phyloP scores from a whole-genome alignment of 768 basidiomycete genomes.

The Lactifluus subvellereus region DNA sequence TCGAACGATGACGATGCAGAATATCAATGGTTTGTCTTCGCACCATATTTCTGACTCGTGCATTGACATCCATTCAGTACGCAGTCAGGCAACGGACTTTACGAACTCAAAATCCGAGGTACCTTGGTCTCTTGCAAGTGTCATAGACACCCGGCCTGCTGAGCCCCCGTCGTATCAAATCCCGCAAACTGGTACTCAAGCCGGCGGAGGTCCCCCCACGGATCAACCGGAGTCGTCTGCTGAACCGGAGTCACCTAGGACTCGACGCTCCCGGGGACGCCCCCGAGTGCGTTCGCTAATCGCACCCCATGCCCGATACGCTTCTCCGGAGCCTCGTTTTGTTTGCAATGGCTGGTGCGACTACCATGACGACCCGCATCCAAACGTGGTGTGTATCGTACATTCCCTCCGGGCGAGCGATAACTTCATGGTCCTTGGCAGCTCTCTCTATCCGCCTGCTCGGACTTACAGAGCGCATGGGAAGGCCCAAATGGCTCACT shows the following conservation, averaged over 20 bases:
- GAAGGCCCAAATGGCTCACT: constrained; percentile 26
- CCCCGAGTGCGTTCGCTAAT: constrained; percentile 1
- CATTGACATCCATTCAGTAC: constrained; percentile 5
- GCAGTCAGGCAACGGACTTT: constrained; percentile 8
- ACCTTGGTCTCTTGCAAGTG: not conserved
- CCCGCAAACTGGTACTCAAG: not conserved
- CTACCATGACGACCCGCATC: not conserved
- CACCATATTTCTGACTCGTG: not conserved
- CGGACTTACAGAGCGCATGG: constrained; percentile 26
- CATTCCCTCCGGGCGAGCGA: not conserved
- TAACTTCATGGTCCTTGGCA: not conserved
- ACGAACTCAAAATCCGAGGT: not conserved
- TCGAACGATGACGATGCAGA: constrained; percentile 21
- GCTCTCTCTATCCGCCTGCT: constrained; percentile 25
- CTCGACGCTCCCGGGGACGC: not conserved
- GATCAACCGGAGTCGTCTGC: not conserved
- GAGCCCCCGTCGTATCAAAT: not conserved
- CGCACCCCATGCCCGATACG: constrained; percentile 8
- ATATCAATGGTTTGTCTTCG: constrained; percentile 15
- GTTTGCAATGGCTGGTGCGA: constrained; percentile 26
- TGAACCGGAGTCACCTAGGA: not conserved
- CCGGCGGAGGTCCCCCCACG: not conserved
- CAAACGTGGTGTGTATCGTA: constrained; percentile 11
- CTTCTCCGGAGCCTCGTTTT: constrained; percentile 22
- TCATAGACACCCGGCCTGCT: not conserved